Percentiles rank a stretch among this genome's conserved stretches.
Conservation (phyloP, 139 green algal genomes). For the Chlorella vulgaris region DNA sequence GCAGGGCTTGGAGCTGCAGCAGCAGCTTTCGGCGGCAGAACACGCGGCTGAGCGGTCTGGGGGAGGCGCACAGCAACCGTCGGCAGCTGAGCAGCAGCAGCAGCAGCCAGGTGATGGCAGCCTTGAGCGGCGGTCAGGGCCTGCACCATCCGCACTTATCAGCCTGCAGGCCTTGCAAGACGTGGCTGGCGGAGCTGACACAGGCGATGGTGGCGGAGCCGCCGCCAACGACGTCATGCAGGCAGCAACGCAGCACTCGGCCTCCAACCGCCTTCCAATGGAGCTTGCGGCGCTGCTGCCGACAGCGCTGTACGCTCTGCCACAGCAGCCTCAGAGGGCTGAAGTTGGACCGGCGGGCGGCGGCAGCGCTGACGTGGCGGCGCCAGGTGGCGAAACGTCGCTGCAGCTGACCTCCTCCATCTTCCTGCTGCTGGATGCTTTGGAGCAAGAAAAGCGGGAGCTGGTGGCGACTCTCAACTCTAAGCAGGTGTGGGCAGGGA, state of each 20-base stretch:
- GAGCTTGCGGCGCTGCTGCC: constrained; percentile 34
- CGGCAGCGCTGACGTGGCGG: neutral
- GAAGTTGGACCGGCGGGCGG: neutral
- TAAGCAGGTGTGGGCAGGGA: constrained; percentile 1
- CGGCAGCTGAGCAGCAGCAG: neutral
- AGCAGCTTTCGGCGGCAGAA: neutral
- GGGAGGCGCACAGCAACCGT: neutral
- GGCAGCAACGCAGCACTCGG: constrained; percentile 2
- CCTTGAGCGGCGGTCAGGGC: no score
- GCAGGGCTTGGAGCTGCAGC: constrained; percentile 11
- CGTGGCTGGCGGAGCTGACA: neutral
- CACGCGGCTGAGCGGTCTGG: neutral
- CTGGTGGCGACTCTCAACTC: constrained; percentile 25
- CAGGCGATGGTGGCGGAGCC: neutral
- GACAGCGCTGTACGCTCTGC: neutral
- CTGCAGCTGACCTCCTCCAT: constrained; percentile 23
- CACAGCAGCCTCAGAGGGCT: neutral
- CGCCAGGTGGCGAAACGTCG: neutral
- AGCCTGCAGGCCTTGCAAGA: neutral
- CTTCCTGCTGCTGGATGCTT: constrained; percentile 19
- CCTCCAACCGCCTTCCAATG: neutral
- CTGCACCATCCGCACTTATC: neutral
- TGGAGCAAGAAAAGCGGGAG: constrained; percentile 26
- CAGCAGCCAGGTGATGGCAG: no score
- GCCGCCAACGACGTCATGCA: neutral